Conservation (phyloP, 345 rosid species). For the Cardamine occulta region DNA sequence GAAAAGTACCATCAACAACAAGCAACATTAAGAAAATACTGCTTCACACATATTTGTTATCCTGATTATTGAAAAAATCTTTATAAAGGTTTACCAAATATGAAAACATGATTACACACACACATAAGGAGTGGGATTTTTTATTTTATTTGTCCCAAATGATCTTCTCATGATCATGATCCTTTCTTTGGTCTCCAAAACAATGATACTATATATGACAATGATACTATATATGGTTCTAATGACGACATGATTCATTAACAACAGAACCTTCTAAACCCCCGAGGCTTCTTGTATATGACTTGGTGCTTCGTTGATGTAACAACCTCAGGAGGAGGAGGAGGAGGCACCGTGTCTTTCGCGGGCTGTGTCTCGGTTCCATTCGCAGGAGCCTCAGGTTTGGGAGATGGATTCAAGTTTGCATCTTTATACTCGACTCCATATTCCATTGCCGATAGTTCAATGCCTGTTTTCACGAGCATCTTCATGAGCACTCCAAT, state of each 20-base stretch:
- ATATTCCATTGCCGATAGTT: constrained; percentile 2
- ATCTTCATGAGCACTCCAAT: constrained; percentile 36
- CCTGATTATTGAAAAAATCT: background rate
- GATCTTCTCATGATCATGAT: background rate
- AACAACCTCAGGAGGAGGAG: constrained; percentile 4
- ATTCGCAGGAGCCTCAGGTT: constrained; percentile 19
- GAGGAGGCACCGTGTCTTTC: constrained; percentile 18
- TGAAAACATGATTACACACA: background rate
- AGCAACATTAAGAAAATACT: background rate
- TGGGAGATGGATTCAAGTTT: constrained; percentile 10
- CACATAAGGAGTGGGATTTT: background rate
- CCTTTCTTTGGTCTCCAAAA: background rate
- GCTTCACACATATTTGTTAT: background rate
- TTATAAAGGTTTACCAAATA: background rate
- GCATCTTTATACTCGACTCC: constrained; percentile 28
- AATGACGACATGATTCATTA: background rate
- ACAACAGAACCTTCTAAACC: constrained; percentile 22
- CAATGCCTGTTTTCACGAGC: constrained; percentile 14
- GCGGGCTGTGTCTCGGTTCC: background rate
- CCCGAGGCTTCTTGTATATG: constrained; percentile 12
- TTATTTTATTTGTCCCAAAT: background rate
- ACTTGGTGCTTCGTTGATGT: constrained; percentile 3
- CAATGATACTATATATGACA: background rate
- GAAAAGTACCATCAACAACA: too few relatives aligned
- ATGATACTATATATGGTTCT: background rate